Evolutionary conservation across 2,329 filamentous ascomycete genomes (phyloP).

Genomic region (Exutisphaerella laricina): DNA sequence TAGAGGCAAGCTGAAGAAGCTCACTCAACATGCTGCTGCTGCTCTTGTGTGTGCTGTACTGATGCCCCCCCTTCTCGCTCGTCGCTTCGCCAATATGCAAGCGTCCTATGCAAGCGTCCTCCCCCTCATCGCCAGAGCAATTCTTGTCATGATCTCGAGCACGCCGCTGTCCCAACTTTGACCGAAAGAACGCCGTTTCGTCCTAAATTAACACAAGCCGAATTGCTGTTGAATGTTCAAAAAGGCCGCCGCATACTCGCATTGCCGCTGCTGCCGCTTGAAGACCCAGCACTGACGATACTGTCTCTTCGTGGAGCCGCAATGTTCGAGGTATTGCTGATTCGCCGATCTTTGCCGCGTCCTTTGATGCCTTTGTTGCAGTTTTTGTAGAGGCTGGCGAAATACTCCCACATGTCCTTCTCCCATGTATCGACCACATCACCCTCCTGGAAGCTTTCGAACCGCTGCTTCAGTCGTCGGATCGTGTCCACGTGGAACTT

Average conservation of each 20-base stretch:
- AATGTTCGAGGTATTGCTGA: conserved; percentile 36
- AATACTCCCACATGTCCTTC: conserved; percentile 76
- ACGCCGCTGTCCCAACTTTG: too few species aligned
- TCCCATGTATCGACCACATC: conserved; percentile 63
- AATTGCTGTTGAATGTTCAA: too few species aligned
- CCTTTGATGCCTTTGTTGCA: conserved; percentile 99
- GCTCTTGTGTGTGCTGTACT: too few species aligned
- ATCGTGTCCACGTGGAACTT: conserved; percentile 81
- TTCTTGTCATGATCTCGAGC: too few species aligned
- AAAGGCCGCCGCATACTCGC: too few species aligned
- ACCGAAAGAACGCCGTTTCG: neutral
- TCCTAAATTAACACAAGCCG: too few species aligned
- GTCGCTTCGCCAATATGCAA: too few species aligned
- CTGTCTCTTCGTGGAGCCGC: conserved; percentile 20
- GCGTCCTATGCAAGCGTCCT: too few species aligned
- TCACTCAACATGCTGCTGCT: too few species aligned
- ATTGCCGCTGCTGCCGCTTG: conserved; percentile 6
- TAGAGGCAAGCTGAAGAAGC: too few species aligned
- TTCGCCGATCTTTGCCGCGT: conserved; percentile 75
- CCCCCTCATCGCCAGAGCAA: too few species aligned
- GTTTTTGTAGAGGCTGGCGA: conserved; percentile 87
- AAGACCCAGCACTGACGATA: conserved; percentile 13
- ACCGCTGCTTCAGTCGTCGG: conserved; percentile 62
- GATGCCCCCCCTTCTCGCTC: too few species aligned
- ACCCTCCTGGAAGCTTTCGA: conserved; percentile 58